These are phyloP conservation scores for Lobosporangium transversale DNA, from an alignment of 192 early-diverging fungal species.

Conservation along the genomic window DNA sequence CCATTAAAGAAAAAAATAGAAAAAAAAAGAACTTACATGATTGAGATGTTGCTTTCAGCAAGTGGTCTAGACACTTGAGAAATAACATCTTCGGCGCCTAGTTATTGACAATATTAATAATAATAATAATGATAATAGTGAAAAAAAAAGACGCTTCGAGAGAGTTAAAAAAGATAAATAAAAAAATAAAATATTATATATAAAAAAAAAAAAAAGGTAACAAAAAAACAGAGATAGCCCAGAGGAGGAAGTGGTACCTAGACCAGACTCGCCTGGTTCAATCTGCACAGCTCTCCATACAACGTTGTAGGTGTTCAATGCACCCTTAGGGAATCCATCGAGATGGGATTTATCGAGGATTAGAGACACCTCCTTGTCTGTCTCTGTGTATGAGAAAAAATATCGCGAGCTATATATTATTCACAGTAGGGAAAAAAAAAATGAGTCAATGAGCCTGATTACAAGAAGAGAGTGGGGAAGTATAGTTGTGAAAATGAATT, in stretches of 20 bases:
- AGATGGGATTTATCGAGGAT: constrained; percentile 41
- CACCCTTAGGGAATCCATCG: constrained; percentile 18
- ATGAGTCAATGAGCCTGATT: not conserved
- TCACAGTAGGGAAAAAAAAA: not conserved
- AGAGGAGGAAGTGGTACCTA: constrained; percentile 13
- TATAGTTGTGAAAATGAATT: no score
- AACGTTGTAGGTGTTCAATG: constrained; percentile 32
- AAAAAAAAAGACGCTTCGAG: no score
- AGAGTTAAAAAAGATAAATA: no score
- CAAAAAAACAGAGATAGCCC: not conserved
- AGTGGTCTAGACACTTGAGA: constrained; percentile 42
- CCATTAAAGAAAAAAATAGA: no score
- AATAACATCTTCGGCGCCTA: constrained; percentile 42
- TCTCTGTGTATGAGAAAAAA: constrained; percentile 52
- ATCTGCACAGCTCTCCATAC: constrained; percentile 50
- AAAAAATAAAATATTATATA: not conserved
- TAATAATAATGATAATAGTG: not conserved
- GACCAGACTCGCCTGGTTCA: constrained; percentile 48
- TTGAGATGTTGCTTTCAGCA: constrained; percentile 46
- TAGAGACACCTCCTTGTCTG: constrained; percentile 48
- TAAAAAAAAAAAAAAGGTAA: not conserved
- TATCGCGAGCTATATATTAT: constrained; percentile 47
- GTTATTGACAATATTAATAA: not conserved
- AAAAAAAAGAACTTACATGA: constrained; percentile 52
- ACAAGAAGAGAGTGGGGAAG: not conserved